Evolutionary conservation across 1,139 yeast species (phyloP), one percentile per base, ranked within the genome.

Genomic region (Saccharomyces hybrid): DNA sequence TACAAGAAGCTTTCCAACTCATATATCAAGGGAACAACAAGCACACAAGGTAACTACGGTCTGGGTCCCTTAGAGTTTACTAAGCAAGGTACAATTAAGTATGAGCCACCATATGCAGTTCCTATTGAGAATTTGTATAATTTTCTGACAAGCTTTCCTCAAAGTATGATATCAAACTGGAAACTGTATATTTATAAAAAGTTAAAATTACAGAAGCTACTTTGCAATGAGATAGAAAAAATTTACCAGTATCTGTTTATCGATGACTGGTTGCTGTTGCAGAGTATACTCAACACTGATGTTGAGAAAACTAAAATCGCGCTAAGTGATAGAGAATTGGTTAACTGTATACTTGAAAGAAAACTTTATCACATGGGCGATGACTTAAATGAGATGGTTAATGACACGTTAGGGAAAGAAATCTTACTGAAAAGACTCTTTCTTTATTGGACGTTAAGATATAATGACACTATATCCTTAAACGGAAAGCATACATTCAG

Each of bases 221-320:
- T 63, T 3, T 54, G 59, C 13, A 61, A 65, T 46, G 42, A 56
- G 2, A 47, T 67, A 26, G 54, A 54, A 27, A 52, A 51, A 7
- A 51, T 61, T 23, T 59, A 64, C 48, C 69, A 68, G 51, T 65
- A 64, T 48, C 42, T 63, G 16, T 57, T 62, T 27, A 57, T 68
- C 28, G 71, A 68, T 52, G 71, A 68, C 54, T 65, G 70, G 66
- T 32, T 65, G 4, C 53, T 66, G 20, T 38, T 68, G 23, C 58
- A 57, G 42, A 47, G 54, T 14, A 54, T 67, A 4, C 48, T 62
- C 11, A 50, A 50, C 27, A 38, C 44, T 16, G 44, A 38, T 8
- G 50, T 47, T 5, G 49, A 53, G 1, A 49, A 52, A 5, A 42
- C 48, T 4, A 47, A 48, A 25, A 48, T 51, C 5, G 48, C 26